These are phyloP conservation scores for Fulvia fulva DNA, from an alignment of 2,329 filamentous ascomycete species.

Conservation along the genomic window DNA sequence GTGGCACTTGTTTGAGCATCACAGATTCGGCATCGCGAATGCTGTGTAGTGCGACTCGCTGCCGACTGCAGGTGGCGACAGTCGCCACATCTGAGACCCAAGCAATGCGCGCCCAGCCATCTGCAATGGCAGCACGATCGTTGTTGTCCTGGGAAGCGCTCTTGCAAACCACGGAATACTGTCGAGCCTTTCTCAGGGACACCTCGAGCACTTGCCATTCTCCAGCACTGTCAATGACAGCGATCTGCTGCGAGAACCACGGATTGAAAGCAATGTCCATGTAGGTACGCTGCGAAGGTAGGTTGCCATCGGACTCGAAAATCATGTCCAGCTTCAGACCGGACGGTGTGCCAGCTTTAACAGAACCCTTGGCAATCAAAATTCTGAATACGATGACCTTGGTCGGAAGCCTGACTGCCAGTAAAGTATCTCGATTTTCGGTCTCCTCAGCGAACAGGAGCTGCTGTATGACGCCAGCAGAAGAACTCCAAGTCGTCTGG, in stretches of 20 bases:
- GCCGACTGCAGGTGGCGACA: conserved; percentile 52
- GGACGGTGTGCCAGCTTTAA: conserved; percentile 35
- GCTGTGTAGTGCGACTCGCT: conserved; percentile 34
- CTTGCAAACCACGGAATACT: too few relatives aligned
- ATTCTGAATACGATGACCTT: conserved; percentile 47
- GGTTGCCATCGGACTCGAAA: conserved; percentile 42
- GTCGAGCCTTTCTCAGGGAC: conserved; percentile 11
- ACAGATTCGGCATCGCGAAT: conserved; percentile 24
- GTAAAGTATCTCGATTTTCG: conserved; percentile 40
- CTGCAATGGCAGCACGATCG: conserved; percentile 21
- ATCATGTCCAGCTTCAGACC: conserved; percentile 52
- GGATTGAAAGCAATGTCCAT: conserved; percentile 63
- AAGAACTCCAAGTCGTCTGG: conserved; percentile 54
- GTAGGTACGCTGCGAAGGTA: too few relatives aligned
- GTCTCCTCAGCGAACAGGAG: conserved; percentile 48
- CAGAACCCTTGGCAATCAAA: background rate
- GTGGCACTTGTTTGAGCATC: conserved; percentile 12
- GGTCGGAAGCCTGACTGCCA: conserved; percentile 49
- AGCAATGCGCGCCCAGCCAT: conserved; percentile 50
- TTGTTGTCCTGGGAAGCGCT: background rate
- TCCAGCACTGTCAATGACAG: conserved; percentile 61
- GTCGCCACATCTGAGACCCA: conserved; percentile 48
- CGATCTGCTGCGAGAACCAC: conserved; percentile 57
- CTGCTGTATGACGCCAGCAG: conserved; percentile 52
- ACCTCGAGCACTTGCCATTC: conserved; percentile 67